Conservation (phyloP, 2,329 filamentous ascomycete genomes). For the Paecilomyces variotii region DNA sequence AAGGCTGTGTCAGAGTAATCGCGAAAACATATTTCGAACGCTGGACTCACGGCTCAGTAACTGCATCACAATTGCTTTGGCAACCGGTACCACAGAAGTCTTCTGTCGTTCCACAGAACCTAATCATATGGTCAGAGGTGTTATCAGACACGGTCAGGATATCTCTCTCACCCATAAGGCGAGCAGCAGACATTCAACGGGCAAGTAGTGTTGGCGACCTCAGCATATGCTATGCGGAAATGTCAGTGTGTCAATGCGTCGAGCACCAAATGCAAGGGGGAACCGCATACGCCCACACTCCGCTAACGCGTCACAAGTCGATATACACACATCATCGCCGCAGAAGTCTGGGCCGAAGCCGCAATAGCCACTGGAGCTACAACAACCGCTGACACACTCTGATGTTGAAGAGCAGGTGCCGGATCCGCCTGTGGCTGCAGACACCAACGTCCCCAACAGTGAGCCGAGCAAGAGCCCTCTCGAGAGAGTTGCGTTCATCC, state of each 20-base stretch:
- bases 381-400: slow-evolving; percentile 7
- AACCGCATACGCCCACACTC: slow-evolving; percentile 9
- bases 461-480: too few relatives aligned
- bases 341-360: slow-evolving; percentile 14
- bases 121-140: too few relatives aligned
- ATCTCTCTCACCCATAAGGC: neutral
- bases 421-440: too few relatives aligned
- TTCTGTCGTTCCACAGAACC: neutral
- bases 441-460: too few relatives aligned
- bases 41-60: neutral
- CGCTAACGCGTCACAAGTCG: slow-evolving; percentile 9
- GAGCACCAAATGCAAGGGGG: neutral
- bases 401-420: too few relatives aligned
- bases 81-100: neutral
- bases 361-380: slow-evolving; percentile 7
- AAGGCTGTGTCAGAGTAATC: neutral
- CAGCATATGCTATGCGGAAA: neutral
- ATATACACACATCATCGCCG: slow-evolving; percentile 10
- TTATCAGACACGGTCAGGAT: neutral
- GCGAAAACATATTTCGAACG: too few relatives aligned
- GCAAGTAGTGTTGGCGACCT: neutral
- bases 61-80: neutral
- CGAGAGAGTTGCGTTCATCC: too few relatives aligned
- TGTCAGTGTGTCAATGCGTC: too few relatives aligned
- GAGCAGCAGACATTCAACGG: neutral